Conservation (phyloP, 345 rosid species). For the Isatis tinctoria region DNA sequence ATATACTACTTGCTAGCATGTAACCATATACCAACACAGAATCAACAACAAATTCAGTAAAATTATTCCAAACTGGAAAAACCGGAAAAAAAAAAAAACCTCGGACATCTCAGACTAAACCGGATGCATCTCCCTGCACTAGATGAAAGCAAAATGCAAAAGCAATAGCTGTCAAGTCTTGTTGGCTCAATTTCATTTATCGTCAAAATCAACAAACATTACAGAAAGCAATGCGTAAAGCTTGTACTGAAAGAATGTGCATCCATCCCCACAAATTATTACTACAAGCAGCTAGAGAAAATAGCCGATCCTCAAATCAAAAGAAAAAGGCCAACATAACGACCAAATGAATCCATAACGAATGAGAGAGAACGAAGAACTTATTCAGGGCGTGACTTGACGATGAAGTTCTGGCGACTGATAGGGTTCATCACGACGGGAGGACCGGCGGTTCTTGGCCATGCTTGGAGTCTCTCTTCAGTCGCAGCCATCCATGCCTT, state of each 20-base stretch:
- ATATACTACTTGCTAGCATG: no score
- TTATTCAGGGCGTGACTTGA: constrained; percentile 49
- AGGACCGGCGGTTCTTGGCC: constrained; percentile 96
- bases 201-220: constrained; percentile 20
- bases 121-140: background rate
- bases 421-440: constrained; percentile 96
- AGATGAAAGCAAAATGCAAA: background rate
- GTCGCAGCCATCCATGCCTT: constrained; percentile 83
- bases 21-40: background rate
- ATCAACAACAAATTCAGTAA: background rate
- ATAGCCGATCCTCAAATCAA: constrained; percentile 9
- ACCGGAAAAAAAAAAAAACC: background rate
- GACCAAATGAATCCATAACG: constrained; percentile 17
- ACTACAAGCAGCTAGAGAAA: constrained; percentile 15
- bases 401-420: constrained; percentile 87
- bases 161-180: background rate
- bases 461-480: constrained; percentile 82
- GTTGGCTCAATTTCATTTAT: background rate
- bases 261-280: constrained; percentile 20
- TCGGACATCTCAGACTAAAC: background rate
- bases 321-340: background rate
- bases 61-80: background rate
- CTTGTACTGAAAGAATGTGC: constrained; percentile 23
- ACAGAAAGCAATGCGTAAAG: constrained; percentile 4
- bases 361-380: background rate